Evolutionary conservation across 2,329 filamentous ascomycete species (phyloP).

Genomic region (Penicillium sp.): DNA sequence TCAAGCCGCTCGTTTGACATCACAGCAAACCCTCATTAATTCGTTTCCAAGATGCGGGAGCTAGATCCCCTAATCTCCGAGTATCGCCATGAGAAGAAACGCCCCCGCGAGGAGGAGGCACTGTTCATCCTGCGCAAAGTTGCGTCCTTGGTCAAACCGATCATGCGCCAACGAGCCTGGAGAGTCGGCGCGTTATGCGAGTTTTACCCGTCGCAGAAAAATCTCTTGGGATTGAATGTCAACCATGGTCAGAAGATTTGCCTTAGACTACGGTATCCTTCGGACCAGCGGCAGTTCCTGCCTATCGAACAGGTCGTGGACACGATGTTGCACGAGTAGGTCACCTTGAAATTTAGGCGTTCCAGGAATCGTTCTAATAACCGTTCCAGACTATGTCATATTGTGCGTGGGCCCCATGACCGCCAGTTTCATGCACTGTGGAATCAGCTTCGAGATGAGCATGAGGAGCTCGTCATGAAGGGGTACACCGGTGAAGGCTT

Average conservation of each 20-base stretch:
- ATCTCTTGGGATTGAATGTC: slow-evolving; percentile 79
- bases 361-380: slow-evolving; percentile 13
- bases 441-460: slow-evolving; percentile 86
- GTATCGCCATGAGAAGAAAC: slow-evolving; percentile 56
- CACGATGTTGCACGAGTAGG: slow-evolving; percentile 85
- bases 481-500: slow-evolving; percentile 93
- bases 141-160: slow-evolving; percentile 87
- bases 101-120: slow-evolving; percentile 54
- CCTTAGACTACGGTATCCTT: slow-evolving; percentile 74
- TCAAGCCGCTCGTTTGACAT: background rate
- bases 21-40: background rate
- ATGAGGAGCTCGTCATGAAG: slow-evolving; percentile 72
- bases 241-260: slow-evolving; percentile 78
- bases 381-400: slow-evolving; percentile 68
- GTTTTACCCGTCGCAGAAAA: slow-evolving; percentile 75
- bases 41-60: slow-evolving; percentile 41
- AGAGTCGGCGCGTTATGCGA: slow-evolving; percentile 76
- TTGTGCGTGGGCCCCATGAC: slow-evolving; percentile 80
- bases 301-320: slow-evolving; percentile 79
- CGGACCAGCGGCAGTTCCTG: slow-evolving; percentile 74
- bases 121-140: slow-evolving; percentile 70
- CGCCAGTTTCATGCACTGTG: slow-evolving; percentile 80
- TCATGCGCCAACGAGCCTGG: slow-evolving; percentile 88
- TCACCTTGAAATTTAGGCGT: background rate
- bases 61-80: slow-evolving; percentile 51